Base-by-base conservation (phyloP, 768 basidiomycete species). In the Terana coerulea region DNA sequence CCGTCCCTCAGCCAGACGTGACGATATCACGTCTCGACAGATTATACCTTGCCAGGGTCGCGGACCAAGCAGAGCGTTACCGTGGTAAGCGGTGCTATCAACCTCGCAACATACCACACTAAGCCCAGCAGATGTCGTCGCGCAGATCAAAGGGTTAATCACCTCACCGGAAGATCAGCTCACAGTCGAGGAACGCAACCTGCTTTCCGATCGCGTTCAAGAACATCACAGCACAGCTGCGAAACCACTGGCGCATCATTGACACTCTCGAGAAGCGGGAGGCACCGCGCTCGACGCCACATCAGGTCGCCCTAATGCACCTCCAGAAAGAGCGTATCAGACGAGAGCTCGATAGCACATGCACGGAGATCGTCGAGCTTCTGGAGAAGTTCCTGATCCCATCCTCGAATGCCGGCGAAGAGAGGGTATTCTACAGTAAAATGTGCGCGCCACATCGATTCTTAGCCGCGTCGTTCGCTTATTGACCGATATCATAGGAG, bases 161-260 rank as follows among this genome's bases (percentile, higher is more conserved):
- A 77, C 80, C 49, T 74, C 79, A 40, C 81, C 81, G 59, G 82
- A 84, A 59, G 78, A 82, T 52, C 80, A 77, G 52, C 78, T 92
- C 56, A 83, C 84, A 43, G 77, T 86, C 58, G 91, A 94, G 64
- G 91, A 94, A 71, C 87, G 91, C 61, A 93, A 89, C 68, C 76
- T 94, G 30, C 79, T 93, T 51, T 93, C 91, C 3, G n/a, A 81
- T 92, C 54, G 91, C 91, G 24, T 93, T 91, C 75, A 95, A 94
- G 78, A 92, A 92, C 67, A 74, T 88, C 57, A 95, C 90, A 17
- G 89, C 90, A 61, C 80, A 76, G 17, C 80, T 91, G 53, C 84
- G 91, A 49, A 85, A 83, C 43, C 90, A 88, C 58, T 94, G 91
- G 91, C 79, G 91, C 60, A 80, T 84, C 59, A 76, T 91, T 49